A percentile compares a stretch with the other conserved stretches of the same genome.
Conservation (phyloP, 345 rosid genomes). For the Excoecaria agallocha region DNA sequence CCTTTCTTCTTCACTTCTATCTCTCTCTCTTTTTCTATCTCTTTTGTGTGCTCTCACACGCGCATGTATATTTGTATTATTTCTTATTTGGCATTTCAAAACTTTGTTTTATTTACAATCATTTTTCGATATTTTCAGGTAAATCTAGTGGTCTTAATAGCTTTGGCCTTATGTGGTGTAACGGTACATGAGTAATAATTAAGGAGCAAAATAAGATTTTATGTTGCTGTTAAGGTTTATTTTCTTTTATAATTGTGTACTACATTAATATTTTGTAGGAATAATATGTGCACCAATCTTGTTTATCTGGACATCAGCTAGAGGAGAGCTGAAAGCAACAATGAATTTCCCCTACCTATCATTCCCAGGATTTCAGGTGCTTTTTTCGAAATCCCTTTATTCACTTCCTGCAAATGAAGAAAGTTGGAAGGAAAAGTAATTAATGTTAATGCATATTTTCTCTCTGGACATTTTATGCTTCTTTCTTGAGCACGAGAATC, state of each 20-base stretch:
- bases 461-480: background rate
- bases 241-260: background rate
- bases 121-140: constrained; percentile 17
- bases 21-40: too few relatives aligned
- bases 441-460: background rate
- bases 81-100: background rate
- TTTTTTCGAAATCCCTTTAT: background rate
- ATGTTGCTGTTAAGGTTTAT: background rate
- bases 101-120: background rate
- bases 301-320: constrained; percentile 24
- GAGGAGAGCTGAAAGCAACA: constrained; percentile 26
- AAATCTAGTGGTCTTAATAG: constrained; percentile 34
- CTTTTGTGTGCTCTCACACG: too few relatives aligned
- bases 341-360: constrained; percentile 26
- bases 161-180: constrained; percentile 38
- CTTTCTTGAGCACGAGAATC: background rate
- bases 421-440: background rate
- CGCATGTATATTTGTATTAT: too few relatives aligned
- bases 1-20: background rate
- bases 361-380: constrained; percentile 35
- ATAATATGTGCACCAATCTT: constrained; percentile 27
- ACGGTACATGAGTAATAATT: constrained; percentile 22
- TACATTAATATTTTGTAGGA: constrained; percentile 11
- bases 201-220: background rate
- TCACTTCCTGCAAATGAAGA: background rate